These are phyloP conservation scores for Botryotinia convoluta DNA, from an alignment of 2,329 filamentous ascomycete genomes.

Conservation along the genomic window DNA sequence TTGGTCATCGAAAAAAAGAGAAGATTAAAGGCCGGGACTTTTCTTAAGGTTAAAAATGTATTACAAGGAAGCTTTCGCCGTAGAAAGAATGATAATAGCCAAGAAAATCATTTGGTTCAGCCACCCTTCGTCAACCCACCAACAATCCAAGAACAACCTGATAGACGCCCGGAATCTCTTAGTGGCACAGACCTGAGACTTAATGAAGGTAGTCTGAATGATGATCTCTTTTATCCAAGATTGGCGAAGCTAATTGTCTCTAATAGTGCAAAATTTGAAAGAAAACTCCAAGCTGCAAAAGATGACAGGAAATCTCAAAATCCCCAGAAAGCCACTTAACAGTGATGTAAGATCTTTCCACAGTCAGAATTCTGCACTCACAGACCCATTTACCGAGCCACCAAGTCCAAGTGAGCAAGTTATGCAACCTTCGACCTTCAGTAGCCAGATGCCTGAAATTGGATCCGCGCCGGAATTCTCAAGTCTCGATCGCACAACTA, in stretches of 20 bases:
- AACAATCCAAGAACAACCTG: slow-evolving; percentile 18
- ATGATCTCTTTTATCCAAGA: background rate
- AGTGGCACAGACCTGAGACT: slow-evolving; percentile 26
- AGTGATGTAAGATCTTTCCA: background rate
- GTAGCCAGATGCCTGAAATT: background rate
- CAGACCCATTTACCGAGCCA: slow-evolving; percentile 10
- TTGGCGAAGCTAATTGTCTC: background rate
- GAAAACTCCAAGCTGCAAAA: background rate
- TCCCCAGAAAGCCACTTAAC: slow-evolving; percentile 2
- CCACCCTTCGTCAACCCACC: slow-evolving; percentile 18
- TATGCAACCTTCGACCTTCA: background rate
- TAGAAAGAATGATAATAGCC: slow-evolving; percentile 20
- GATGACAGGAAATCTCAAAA: background rate
- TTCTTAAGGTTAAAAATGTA: slow-evolving; percentile 28
- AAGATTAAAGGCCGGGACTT: slow-evolving; percentile 27
- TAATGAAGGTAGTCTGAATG: slow-evolving; percentile 27
- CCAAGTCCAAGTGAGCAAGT: background rate
- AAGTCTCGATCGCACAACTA: background rate
- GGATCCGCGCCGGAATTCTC: background rate
- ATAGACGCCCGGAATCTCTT: slow-evolving; percentile 4
- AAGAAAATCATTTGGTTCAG: slow-evolving; percentile 24
- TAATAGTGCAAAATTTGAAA: background rate
- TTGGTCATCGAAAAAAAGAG: slow-evolving; percentile 25
- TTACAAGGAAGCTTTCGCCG: slow-evolving; percentile 26
- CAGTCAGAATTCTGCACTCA: slow-evolving; percentile 3